phyloP scores from a whole-genome alignment of 768 basidiomycete species.

The Boletus edulis region DNA sequence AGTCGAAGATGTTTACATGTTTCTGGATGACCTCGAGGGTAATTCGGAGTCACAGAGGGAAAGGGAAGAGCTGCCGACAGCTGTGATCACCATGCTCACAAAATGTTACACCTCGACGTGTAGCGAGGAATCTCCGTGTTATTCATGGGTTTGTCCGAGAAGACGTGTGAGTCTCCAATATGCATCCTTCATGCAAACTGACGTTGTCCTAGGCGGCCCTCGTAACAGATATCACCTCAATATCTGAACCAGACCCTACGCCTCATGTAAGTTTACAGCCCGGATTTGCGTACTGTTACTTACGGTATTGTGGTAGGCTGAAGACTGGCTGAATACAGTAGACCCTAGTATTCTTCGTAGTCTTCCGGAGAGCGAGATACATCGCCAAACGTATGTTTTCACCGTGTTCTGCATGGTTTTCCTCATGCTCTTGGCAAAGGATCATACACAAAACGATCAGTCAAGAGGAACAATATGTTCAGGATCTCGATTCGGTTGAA shows the following conservation, averaged over 20 bases:
- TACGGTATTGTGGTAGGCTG: constrained; percentile 24
- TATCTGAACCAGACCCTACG: constrained; percentile 26
- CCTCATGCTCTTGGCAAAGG: constrained; percentile 25
- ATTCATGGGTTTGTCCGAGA: constrained; percentile 74
- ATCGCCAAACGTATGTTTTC: constrained; percentile 63
- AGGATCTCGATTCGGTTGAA: constrained; percentile 84
- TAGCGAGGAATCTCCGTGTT: constrained; percentile 76
- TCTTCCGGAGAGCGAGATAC: constrained; percentile 77
- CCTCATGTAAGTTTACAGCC: constrained; percentile 34
- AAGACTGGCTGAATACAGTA: constrained; percentile 54
- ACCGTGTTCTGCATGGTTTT: background rate
- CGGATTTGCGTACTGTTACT: constrained; percentile 11
- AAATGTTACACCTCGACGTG: constrained; percentile 90
- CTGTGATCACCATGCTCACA: constrained; percentile 86
- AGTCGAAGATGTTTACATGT: constrained; percentile 93
- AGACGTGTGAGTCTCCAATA: constrained; percentile 46
- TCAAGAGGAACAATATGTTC: constrained; percentile 86
- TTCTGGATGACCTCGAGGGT: constrained; percentile 78
- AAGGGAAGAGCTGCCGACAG: constrained; percentile 77
- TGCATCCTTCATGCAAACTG: background rate
- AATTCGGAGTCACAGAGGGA: constrained; percentile 57
- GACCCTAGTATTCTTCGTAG: constrained; percentile 46
- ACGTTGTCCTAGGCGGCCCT: constrained; percentile 22
- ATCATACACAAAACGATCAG: constrained; percentile 85
- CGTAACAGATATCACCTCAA: constrained; percentile 19